Percentiles rank a stretch among this genome's conserved stretches.
Conservation (phyloP, 768 basidiomycete genomes). For the Lactarius indigo region DNA sequence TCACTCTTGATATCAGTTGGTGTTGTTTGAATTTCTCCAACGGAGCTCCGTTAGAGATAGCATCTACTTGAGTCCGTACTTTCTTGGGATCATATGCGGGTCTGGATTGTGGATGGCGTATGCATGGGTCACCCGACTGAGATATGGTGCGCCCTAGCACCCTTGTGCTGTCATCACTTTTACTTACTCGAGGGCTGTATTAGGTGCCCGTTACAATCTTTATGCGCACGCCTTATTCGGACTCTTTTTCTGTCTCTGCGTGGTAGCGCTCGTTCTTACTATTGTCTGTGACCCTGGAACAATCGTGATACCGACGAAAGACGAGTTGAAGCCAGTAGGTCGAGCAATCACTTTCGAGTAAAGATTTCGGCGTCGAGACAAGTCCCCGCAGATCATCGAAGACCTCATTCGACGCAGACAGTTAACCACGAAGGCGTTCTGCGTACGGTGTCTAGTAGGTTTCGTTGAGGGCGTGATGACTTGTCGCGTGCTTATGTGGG, state of each 20-base stretch:
- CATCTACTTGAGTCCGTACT: not conserved
- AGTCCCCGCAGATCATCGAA: not conserved
- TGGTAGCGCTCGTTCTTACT: not conserved
- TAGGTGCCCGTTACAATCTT: not conserved
- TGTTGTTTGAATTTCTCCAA: not conserved
- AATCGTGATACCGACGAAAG: not conserved
- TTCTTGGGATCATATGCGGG: not conserved
- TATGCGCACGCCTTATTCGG: not conserved
- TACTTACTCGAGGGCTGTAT: not conserved
- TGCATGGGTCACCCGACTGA: conserved; percentile 12
- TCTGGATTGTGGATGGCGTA: conserved; percentile 2
- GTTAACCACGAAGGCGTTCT: not conserved
- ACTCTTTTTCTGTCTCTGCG: not conserved
- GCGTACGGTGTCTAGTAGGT: conserved; percentile 6
- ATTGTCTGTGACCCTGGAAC: conserved; percentile 7
- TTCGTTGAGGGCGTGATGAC: not conserved
- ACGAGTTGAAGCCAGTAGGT: conserved; percentile 5
- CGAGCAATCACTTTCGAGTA: not conserved
- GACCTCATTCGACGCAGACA: not conserved
- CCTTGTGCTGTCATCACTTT: not conserved
- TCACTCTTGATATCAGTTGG: not conserved
- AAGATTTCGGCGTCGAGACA: not conserved
- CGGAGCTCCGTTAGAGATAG: not conserved
- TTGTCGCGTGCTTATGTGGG: not conserved
- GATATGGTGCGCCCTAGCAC: not conserved